phyloP scores from a whole-genome alignment of 2,329 filamentous ascomycete genomes.

The Triangularia setosa region DNA sequence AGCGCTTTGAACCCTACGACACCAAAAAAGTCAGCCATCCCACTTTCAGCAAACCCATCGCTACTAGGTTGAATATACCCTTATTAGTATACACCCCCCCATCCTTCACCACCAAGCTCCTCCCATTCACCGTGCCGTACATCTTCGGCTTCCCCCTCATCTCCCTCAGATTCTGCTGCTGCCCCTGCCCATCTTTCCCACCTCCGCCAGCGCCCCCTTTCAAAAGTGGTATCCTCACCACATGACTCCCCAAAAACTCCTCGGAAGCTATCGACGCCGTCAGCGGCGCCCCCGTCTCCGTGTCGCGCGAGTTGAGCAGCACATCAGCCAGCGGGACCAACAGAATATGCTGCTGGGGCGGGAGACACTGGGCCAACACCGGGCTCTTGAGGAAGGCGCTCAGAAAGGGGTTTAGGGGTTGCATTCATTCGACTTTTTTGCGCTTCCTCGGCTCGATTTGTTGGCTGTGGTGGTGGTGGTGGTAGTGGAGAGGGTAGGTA shows the following conservation, averaged over 20 bases:
- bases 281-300: constrained; percentile 73
- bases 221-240: constrained; percentile 71
- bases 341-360: constrained; percentile 86
- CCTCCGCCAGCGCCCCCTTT: constrained; percentile 46
- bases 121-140: constrained; percentile 86
- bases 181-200: constrained; percentile 42
- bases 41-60: constrained; percentile 33
- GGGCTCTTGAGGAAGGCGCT: constrained; percentile 98
- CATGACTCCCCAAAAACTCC: constrained; percentile 95
- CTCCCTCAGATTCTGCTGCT: constrained; percentile 66
- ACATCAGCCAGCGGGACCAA: constrained; percentile 92
- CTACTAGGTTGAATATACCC: constrained; percentile 47
- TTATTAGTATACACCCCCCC: constrained; percentile 93
- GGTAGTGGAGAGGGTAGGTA: not conserved
- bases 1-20: constrained; percentile 78
- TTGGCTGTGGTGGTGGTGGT: not conserved
- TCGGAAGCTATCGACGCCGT: constrained; percentile 82
- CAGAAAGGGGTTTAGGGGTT: constrained; percentile 97
- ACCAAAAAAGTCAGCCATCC: constrained; percentile 2
- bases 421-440: constrained; percentile 60
- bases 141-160: constrained; percentile 90
- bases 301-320: constrained; percentile 81
- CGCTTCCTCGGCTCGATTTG: not conserved
- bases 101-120: constrained; percentile 93
- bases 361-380: constrained; percentile 84